These are phyloP conservation scores for Poterioochromonas sp. DNA, from an alignment of 352 stramenopile genomes.

Conservation along the genomic window DNA sequence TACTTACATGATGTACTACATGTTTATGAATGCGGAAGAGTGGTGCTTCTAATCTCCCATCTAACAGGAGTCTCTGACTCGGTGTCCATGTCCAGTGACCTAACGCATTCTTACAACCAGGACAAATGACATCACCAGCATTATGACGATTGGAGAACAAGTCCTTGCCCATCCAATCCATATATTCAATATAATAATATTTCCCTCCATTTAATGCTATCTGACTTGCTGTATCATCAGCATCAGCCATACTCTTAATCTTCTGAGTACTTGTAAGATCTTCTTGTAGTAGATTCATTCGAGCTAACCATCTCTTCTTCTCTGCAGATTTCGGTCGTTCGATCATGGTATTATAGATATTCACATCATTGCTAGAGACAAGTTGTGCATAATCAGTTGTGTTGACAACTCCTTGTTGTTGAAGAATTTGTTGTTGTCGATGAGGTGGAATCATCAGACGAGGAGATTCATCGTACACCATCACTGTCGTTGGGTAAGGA, in stretches of 20 bases:
- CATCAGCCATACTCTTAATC: neutral
- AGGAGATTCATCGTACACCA: neutral
- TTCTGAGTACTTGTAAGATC: neutral
- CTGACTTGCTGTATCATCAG: constrained; percentile 4
- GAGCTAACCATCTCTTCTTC: constrained; percentile 20
- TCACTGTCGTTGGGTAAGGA: no score
- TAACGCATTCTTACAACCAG: neutral
- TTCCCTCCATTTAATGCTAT: constrained; percentile 2
- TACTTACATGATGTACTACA: constrained; percentile 16
- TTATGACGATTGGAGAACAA: neutral
- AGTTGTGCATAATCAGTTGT: no score
- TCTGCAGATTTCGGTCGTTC: constrained; percentile 15
- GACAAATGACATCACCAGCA: neutral
- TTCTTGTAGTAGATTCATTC: neutral
- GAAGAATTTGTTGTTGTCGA: no score
- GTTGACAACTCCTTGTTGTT: no score
- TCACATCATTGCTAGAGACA: neutral
- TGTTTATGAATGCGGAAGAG: constrained; percentile 1
- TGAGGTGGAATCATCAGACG: neutral
- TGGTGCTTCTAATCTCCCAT: constrained; percentile 15
- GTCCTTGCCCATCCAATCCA: constrained; percentile 28
- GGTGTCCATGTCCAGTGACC: constrained; percentile 22
- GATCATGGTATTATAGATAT: neutral
- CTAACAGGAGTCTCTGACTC: neutral
- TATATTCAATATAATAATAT: constrained; percentile 25